Evolutionary conservation across 2,329 filamentous ascomycete species (phyloP), one percentile per base, ranked within the genome.

Genomic region (Xylaria sp.): DNA sequence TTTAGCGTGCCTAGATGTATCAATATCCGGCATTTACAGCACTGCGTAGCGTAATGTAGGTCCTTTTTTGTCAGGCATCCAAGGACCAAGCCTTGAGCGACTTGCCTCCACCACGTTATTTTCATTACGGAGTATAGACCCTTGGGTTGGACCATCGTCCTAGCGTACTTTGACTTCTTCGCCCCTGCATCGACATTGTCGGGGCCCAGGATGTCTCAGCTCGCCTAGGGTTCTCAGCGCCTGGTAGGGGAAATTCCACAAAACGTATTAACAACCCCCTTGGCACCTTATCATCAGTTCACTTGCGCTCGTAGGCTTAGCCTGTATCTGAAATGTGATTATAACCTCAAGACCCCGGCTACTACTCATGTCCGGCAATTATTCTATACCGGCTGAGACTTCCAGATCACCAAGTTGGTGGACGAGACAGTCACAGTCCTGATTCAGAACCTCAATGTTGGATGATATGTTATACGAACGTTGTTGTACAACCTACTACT

Each of bases 151-250:
- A 64, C 34, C 32, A 63, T 20, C 20, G 32, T 56, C 57, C 46
- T 50, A 46, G 18, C 41, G 6, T 46, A 15, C 39, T 34, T 61
- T 41, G n/a, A 44, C 6, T 61, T 46, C 41, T 15, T 46, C 20
- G 10, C 48, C 50, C 63, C 46, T 66, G 54, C 41, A 63, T 57
- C 48, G 54, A 25, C 9, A 34, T 41, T 34, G 41, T 63, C 50
- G 50, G 28, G 63, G 51, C 57, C 63, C 41, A 39, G 66, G 66
- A 25, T 62, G 15, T 58, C 63, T 69, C 66, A 69, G 66, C 66
- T 69, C 25, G 52, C 37, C 66, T 20, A 23, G 66, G 63, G 25
- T 69, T 52, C 65, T 52, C 56, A 46, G 56, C 34, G 50, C 48
- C 44, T 32, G 39, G 50, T 23, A 48, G 23, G 41, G 41, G 15